Evolutionary conservation across 148 eudicot species (phyloP).

Genomic region (Beta vulgaris): DNA sequence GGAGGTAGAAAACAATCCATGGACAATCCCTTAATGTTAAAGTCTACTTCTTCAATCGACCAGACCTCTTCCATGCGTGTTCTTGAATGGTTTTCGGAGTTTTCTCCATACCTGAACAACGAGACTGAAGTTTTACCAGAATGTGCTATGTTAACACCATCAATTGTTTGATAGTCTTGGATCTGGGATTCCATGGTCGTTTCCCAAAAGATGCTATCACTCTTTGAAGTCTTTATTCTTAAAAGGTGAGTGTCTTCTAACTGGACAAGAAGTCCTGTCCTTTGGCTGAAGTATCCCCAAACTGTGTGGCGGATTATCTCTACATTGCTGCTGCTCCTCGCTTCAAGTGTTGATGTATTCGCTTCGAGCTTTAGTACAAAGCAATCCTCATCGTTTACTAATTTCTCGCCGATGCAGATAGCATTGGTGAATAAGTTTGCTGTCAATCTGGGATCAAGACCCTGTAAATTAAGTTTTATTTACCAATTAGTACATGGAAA

Average conservation of each 20-base stretch:
- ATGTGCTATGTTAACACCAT: constrained; percentile 82
- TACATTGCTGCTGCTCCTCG: constrained; percentile 76
- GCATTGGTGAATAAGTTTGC: constrained; percentile 77
- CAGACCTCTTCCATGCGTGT: constrained; percentile 86
- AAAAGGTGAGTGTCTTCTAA: constrained; percentile 84
- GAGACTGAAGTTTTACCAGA: constrained; percentile 64
- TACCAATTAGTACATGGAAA: constrained; percentile 11
- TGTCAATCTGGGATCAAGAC: constrained; percentile 81
- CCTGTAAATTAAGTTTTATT: constrained; percentile 40
- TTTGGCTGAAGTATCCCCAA: constrained; percentile 93
- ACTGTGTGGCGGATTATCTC: constrained; percentile 77
- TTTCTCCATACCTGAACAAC: constrained; percentile 68
- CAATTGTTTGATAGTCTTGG: constrained; percentile 64
- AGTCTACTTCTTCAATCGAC: constrained; percentile 84
- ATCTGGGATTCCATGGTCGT: constrained; percentile 82
- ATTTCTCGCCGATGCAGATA: constrained; percentile 73
- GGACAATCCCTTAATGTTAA: constrained; percentile 75
- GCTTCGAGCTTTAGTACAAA: constrained; percentile 77
- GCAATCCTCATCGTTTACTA: constrained; percentile 68
- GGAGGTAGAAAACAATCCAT: constrained; percentile 82
- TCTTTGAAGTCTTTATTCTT: constrained; percentile 53
- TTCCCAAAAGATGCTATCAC: constrained; percentile 76
- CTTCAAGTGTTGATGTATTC: constrained; percentile 50
- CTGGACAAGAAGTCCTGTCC: constrained; percentile 74
- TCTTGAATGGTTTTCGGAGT: constrained; percentile 52